Conservation (phyloP, 192 early-diverging fungal species). For the Coemansia sp. region DNA sequence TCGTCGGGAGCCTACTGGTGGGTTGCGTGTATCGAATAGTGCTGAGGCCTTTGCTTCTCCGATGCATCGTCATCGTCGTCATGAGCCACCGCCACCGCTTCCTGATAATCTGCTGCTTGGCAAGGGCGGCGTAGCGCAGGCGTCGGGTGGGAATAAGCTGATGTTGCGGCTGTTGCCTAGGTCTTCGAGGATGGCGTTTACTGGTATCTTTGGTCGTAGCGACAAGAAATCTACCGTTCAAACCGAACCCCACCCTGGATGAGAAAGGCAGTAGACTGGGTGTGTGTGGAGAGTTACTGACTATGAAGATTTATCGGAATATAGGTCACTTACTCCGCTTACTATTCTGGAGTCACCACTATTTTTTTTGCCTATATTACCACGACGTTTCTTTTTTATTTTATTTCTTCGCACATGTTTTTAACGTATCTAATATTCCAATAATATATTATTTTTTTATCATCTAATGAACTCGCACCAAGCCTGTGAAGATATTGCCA, state of each 20-base stretch:
- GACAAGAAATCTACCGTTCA: conserved; percentile 26
- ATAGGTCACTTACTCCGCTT: conserved; percentile 2
- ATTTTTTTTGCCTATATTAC: background rate
- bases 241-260: conserved; percentile 1
- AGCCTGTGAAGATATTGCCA: background rate
- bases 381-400: conserved; percentile 1
- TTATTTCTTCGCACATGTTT: background rate
- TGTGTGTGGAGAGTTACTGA: conserved; percentile 9
- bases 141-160: conserved; percentile 5
- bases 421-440: conserved; percentile 8
- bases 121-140: background rate
- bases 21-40: conserved; percentile 24
- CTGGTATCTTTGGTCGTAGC: conserved; percentile 39
- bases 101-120: background rate
- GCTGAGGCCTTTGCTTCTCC: conserved; percentile 26
- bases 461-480: background rate
- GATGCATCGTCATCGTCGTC: background rate
- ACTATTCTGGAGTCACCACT: background rate
- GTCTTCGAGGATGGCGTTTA: conserved; percentile 36
- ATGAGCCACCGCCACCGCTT: background rate
- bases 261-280: background rate
- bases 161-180: conserved; percentile 40
- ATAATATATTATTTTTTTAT: background rate
- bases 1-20: background rate
- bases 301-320: background rate